phyloP scores from a whole-genome alignment of 371 early-diverging fungal genomes.

The Rhizopus sp. region DNA sequence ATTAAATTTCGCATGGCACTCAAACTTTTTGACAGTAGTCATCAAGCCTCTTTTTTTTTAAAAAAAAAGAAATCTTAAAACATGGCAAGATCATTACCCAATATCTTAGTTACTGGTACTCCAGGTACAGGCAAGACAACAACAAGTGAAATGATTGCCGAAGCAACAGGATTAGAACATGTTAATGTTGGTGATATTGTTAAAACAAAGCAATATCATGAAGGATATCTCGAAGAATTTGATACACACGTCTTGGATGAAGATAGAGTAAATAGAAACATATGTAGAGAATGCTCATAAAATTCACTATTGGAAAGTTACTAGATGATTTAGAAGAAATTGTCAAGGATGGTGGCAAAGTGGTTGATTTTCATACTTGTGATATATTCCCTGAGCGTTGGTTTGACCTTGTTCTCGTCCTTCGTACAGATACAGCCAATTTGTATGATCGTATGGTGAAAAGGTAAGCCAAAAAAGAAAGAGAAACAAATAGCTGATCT shows the following conservation, averaged over 20 bases:
- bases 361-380: conserved; percentile 94
- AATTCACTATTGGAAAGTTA: conserved; percentile 42
- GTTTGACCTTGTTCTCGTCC: conserved; percentile 96
- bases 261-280: conserved; percentile 69
- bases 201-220: conserved; percentile 84
- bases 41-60: not conserved
- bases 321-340: conserved; percentile 86
- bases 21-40: no score
- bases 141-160: conserved; percentile 78
- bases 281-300: not conserved
- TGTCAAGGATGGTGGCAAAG: conserved; percentile 78
- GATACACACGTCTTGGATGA: conserved; percentile 93
- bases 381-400: conserved; percentile 95
- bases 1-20: no score
- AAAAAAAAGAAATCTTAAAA: not conserved
- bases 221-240: conserved; percentile 86
- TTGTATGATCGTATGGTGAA: conserved; percentile 86
- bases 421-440: conserved; percentile 80
- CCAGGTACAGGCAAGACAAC: conserved; percentile 99
- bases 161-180: conserved; percentile 70
- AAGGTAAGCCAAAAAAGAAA: conserved; percentile 54
- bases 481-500: not conserved
- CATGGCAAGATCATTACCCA: conserved; percentile 60
- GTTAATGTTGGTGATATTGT: conserved; percentile 91
- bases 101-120: conserved; percentile 97